Evolutionary conservation across 2,329 filamentous ascomycete species (phyloP), one percentile per base, ranked within the genome.

Genomic region (Colletotrichum euphorbiae): DNA sequence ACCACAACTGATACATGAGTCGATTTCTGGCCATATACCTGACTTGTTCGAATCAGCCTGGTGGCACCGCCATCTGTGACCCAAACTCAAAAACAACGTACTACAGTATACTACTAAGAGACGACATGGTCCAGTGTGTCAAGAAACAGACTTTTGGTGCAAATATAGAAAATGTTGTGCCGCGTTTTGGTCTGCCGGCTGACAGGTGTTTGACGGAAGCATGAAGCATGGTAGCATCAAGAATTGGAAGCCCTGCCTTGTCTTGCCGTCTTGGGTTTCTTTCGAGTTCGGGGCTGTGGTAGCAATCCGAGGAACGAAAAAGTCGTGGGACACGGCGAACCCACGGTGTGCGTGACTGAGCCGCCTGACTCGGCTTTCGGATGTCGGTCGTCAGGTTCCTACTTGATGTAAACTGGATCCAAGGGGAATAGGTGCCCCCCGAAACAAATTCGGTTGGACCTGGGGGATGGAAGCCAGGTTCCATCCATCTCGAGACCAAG

Each of bases 361-460:
- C n/a, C n/a, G 38, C 40, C 46, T 65, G 61, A 65, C 61, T 65
- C 61, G 40, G 61, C 54, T 59, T 42, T 59, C 61, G 54, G 52
- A 68, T 65, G 61, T 58, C 40, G 54, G 59, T 68, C 65, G 54
- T 54, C 61, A 48, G 42, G 43, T 58, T 33, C 6, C 21, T 31
- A 38, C 61, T 54, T 65, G 61, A 55, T 68, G 59, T 59, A 43
- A 33, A 54, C 11, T 51, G 61, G 61, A 31, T 21, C 43, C 17
- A 64, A 51, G 51, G 56, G 48, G 54, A 6, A 19, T 24, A 31
- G 48, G 48, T 52, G 46, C 21, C 36, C 28, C 28, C 19, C 46
- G 62, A 50, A 42, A 42, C 40, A 50, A 45, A 57, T 45, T 45
- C 38, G 54, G 38, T 31, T 31, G 54, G 38, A n/a, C 17, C 31